phyloP scores from a whole-genome alignment of 768 basidiomycete genomes.

The Russula sp. region DNA sequence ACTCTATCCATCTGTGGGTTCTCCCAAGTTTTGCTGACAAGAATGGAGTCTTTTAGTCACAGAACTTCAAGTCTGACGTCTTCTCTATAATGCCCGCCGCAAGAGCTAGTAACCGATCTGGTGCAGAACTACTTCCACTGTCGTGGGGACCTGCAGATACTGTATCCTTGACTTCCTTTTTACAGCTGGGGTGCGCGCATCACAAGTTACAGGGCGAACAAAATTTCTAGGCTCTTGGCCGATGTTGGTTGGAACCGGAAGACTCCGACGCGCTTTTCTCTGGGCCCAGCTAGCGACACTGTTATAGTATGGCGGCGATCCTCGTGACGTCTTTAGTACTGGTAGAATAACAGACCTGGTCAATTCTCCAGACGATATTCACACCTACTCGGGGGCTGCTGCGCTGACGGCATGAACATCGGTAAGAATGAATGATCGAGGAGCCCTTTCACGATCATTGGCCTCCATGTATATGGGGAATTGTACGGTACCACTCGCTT shows the following conservation, averaged over 20 bases:
- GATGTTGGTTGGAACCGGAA: not conserved
- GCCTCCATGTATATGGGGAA: not conserved
- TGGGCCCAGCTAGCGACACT: not conserved
- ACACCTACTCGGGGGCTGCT: not conserved
- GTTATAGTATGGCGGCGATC: not conserved
- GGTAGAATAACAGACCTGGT: not conserved
- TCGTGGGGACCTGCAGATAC: not conserved
- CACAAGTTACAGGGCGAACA: not conserved
- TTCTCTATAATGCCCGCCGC: not conserved
- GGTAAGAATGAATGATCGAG: not conserved
- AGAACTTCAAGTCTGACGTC: not conserved
- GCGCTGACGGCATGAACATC: not conserved
- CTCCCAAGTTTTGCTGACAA: not conserved
- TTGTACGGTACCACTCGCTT: not conserved
- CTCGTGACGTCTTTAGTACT: not conserved
- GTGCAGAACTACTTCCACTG: not conserved
- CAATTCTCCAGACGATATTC: not conserved
- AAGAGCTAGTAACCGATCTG: not conserved
- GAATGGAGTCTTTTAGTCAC: not conserved
- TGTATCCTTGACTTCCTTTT: not conserved
- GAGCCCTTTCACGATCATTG: not conserved
- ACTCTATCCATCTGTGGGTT: not conserved
- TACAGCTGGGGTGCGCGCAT: not conserved
- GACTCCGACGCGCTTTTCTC: not conserved
- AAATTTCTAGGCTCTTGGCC: not conserved